Percentiles rank a stretch among this genome's conserved stretches.
These are phyloP conservation scores for Leccinum sublutescens DNA, from an alignment of 768 basidiomycete species.

Conservation along the genomic window DNA sequence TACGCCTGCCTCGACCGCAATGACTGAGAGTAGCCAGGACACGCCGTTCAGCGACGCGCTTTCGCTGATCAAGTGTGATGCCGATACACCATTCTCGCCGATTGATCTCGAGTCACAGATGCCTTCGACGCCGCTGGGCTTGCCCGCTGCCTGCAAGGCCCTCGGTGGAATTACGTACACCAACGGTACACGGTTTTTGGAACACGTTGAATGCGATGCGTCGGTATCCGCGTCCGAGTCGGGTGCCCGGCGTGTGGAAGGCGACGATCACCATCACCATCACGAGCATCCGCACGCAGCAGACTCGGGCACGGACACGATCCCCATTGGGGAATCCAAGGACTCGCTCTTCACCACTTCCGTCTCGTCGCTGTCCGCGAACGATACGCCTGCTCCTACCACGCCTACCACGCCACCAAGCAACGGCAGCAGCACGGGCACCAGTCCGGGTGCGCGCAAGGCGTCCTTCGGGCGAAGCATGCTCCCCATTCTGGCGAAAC, in stretches of 20 bases:
- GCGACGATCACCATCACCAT: not conserved
- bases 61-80: slow-evolving; percentile 15
- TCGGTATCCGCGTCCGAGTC: slow-evolving; percentile 13
- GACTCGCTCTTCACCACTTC: slow-evolving; percentile 32
- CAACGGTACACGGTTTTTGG: slow-evolving; percentile 22
- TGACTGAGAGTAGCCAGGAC: slow-evolving; percentile 4
- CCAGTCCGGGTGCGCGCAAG: not conserved
- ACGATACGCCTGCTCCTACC: slow-evolving; percentile 21
- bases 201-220: slow-evolving; percentile 18
- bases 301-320: slow-evolving; percentile 1
- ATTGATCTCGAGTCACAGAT: slow-evolving; percentile 8
- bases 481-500: slow-evolving; percentile 30
- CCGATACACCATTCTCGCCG: slow-evolving; percentile 11
- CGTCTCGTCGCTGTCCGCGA: slow-evolving; percentile 20
- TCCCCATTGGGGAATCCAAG: slow-evolving; percentile 25
- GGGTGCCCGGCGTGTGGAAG: not conserved
- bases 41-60: slow-evolving; percentile 23
- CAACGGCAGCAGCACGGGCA: not conserved
- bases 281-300: not conserved
- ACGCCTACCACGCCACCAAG: slow-evolving; percentile 28
- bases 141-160: not conserved
- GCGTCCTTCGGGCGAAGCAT: slow-evolving; percentile 25
- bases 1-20: slow-evolving; percentile 16
- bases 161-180: not conserved
- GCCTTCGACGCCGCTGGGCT: slow-evolving; percentile 11